These are phyloP conservation scores for Neonectria ditissima DNA, from an alignment of 2,329 filamentous ascomycete genomes.

Conservation along the genomic window DNA sequence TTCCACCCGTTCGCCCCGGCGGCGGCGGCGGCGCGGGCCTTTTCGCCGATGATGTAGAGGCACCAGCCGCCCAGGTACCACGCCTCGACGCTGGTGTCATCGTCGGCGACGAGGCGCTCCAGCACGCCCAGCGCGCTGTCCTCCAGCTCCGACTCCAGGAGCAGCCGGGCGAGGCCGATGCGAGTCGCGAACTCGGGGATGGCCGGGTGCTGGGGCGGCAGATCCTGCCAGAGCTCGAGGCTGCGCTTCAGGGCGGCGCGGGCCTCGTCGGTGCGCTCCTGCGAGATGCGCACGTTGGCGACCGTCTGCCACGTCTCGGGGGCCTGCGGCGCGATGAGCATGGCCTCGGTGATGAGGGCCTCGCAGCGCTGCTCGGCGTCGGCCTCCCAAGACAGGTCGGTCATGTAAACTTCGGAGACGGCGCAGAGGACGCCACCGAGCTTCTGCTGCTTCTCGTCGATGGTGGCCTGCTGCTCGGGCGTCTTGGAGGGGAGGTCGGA, in stretches of 20 bases:
- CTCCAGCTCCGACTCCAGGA: conserved; percentile 92
- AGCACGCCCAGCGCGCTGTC: conserved; percentile 86
- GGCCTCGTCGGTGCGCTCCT: conserved; percentile 83
- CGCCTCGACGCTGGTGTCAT: conserved; percentile 93
- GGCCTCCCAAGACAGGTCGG: conserved; percentile 91
- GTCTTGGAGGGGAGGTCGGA: conserved; percentile 59
- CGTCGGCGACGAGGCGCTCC: conserved; percentile 85
- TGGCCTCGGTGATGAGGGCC: conserved; percentile 87
- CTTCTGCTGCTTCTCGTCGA: conserved; percentile 80
- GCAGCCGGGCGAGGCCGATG: conserved; percentile 83
- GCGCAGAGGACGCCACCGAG: conserved; percentile 93
- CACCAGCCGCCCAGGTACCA: conserved; percentile 99
- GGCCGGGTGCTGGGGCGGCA: conserved; percentile 76
- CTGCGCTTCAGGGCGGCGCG: conserved; percentile 81
- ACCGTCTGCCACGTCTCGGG: conserved; percentile 96
- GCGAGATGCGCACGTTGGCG: conserved; percentile 93
- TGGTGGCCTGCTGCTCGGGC: conserved; percentile 53
- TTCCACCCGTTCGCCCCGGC: conserved; percentile 64
- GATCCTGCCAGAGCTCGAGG: conserved; percentile 83
- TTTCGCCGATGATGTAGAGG: conserved; percentile 81
- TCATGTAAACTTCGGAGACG: conserved; percentile 98
- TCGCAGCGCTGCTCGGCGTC: conserved; percentile 93
- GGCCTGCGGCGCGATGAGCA: conserved; percentile 82
- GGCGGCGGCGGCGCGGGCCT: conserved; percentile 57
- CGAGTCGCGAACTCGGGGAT: conserved; percentile 89